phyloP scores from a whole-genome alignment of 345 rosid species.

The Salix arbutifolia region DNA sequence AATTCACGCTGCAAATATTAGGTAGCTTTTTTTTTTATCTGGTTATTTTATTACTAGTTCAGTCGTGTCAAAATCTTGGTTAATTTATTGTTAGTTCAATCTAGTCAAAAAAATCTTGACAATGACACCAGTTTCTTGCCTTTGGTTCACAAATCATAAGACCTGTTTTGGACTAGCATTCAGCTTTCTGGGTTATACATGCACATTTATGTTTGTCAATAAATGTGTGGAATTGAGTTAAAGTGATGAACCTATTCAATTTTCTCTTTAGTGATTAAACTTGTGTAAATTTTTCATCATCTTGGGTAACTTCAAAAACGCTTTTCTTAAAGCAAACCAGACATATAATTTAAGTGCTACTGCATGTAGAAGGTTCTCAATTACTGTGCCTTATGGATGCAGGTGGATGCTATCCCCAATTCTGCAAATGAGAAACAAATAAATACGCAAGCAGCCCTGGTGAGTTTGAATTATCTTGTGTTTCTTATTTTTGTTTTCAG shows the following conservation, averaged over 20 bases:
- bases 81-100: no score
- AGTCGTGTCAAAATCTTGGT: no score
- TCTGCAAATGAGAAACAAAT: background rate
- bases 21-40: no score
- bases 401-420: background rate
- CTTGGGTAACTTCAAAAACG: background rate
- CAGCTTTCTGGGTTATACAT: no score
- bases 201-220: no score
- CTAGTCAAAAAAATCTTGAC: no score
- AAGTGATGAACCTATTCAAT: background rate
- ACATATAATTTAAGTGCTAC: background rate
- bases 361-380: background rate
- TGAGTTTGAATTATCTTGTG: background rate
- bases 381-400: background rate
- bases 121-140: no score
- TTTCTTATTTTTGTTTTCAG: no score
- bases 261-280: background rate
- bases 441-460: background rate
- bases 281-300: background rate
- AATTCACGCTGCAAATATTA: no score
- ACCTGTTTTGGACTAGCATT: no score
- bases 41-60: no score
- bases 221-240: background rate
- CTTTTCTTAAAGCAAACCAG: background rate
- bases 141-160: no score